Evolutionary conservation across 305 asterid species (phyloP).

Genomic region (Petunia hybrid): DNA sequence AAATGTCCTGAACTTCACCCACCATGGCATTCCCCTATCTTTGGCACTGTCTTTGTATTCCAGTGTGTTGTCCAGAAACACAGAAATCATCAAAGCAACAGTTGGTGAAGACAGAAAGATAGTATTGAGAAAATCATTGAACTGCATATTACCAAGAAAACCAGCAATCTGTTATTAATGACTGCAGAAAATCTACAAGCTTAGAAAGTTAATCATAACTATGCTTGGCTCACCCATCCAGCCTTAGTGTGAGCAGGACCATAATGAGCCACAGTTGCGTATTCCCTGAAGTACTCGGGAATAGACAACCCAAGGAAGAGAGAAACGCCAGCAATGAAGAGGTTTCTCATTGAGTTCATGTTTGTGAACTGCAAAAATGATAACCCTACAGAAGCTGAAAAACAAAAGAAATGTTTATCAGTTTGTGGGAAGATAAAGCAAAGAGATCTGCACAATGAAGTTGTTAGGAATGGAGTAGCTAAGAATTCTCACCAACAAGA

Average conservation of each 20-base stretch:
- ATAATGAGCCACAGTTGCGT: slow-evolving; percentile 75
- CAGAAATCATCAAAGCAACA: slow-evolving; percentile 78
- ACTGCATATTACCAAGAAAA: slow-evolving; percentile 56
- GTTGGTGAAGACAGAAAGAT: slow-evolving; percentile 85
- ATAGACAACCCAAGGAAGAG: slow-evolving; percentile 90
- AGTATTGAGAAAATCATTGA: slow-evolving; percentile 94
- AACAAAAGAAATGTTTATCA: slow-evolving; percentile 23
- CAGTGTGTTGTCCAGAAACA: slow-evolving; percentile 93
- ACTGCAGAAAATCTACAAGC: neutral
- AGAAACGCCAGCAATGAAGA: slow-evolving; percentile 86
- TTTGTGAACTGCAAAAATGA: slow-evolving; percentile 95
- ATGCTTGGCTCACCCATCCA: slow-evolving; percentile 73
- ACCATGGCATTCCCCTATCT: slow-evolving; percentile 99
- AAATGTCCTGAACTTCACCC: slow-evolving; percentile 90
- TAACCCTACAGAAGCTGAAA: slow-evolving; percentile 90
- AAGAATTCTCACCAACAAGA: slow-evolving; percentile 71
- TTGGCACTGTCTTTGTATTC: slow-evolving; percentile 87
- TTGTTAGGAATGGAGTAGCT: slow-evolving; percentile 1
- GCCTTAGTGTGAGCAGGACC: slow-evolving; percentile 96
- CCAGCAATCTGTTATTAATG: slow-evolving; percentile 4
- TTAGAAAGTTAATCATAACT: neutral
- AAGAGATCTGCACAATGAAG: neutral
- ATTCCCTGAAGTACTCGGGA: slow-evolving; percentile 94
- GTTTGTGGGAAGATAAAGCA: neutral
- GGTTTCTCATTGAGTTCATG: slow-evolving; percentile 98